phyloP scores from a whole-genome alignment of 129 eudicot species.

The Rutidosis leptorrhynchoides region DNA sequence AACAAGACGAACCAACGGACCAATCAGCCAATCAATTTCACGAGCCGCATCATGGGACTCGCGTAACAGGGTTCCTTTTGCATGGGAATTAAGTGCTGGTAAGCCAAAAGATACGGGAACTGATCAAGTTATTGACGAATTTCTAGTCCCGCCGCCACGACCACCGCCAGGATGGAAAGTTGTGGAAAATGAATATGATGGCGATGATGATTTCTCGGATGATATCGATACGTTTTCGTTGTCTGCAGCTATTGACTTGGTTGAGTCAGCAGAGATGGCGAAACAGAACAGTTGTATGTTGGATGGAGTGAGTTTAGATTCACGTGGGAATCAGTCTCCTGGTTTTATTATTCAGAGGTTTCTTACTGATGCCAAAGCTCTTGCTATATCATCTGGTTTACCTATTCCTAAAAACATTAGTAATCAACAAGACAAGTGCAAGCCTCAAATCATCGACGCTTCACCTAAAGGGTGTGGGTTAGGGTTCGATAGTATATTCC shows the following conservation, averaged over 20 bases:
- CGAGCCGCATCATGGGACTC: constrained; percentile 37
- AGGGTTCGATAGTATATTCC: constrained; percentile 48
- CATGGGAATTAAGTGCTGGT: constrained; percentile 80
- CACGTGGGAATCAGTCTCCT: constrained; percentile 38
- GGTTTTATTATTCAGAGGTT: constrained; percentile 69
- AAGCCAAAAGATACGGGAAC: constrained; percentile 50
- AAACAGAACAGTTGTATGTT: constrained; percentile 20
- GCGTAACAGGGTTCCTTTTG: constrained; percentile 58
- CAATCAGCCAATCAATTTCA: constrained; percentile 2
- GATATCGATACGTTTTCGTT: constrained; percentile 66
- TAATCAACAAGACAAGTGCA: constrained; percentile 11
- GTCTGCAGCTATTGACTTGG: constrained; percentile 52
- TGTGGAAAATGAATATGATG: constrained; percentile 27
- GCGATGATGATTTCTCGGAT: constrained; percentile 47
- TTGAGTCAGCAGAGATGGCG: constrained; percentile 40
- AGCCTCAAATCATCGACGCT: constrained; percentile 18
- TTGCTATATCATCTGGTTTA: constrained; percentile 56
- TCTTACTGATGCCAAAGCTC: constrained; percentile 70
- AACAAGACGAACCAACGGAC: constrained; percentile 39
- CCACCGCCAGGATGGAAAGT: constrained; percentile 50
- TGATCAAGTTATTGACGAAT: neutral
- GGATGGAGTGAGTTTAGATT: constrained; percentile 23
- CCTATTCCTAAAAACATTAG: constrained; percentile 23
- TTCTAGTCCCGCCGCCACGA: constrained; percentile 44
- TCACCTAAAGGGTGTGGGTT: constrained; percentile 64